Evolutionary conservation across 306 rosid species (phyloP).

Genomic region (Quercus mongolica): DNA sequence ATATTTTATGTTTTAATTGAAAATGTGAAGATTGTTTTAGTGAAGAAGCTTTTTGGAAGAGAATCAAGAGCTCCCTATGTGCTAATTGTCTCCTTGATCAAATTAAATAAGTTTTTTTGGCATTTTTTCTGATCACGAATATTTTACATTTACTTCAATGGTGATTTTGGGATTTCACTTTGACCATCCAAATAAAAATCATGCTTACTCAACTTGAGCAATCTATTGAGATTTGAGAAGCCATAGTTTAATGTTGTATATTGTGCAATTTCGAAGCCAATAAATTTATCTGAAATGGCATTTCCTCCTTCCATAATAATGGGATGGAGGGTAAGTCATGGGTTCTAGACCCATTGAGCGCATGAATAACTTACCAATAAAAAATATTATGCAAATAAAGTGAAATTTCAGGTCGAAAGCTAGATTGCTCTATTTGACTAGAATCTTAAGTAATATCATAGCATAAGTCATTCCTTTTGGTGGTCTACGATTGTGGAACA

Average conservation of each 20-base stretch:
- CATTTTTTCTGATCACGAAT: neutral
- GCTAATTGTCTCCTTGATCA: neutral
- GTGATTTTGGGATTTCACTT: neutral
- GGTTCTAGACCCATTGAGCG: no score
- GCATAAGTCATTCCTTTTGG: neutral
- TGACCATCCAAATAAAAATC: neutral
- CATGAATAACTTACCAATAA: no score
- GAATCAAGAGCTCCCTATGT: neutral
- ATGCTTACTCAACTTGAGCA: neutral
- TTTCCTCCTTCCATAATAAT: no score
- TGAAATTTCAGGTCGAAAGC: neutral
- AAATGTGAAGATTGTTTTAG: neutral
- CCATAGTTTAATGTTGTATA: neutral
- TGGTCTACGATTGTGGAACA: neutral
- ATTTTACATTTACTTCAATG: neutral
- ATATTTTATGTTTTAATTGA: neutral
- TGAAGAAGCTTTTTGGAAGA: neutral
- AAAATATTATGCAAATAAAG: neutral
- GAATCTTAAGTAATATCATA: neutral
- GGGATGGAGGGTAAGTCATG: no score
- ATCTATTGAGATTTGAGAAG: neutral
- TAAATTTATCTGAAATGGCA: no score
- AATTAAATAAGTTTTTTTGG: neutral
- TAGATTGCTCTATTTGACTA: neutral
- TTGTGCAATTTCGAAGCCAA: neutral